Evolutionary conservation across 768 basidiomycete genomes (phyloP), one percentile per base, ranked within the genome.

Genomic region (Nidularia sp.): DNA sequence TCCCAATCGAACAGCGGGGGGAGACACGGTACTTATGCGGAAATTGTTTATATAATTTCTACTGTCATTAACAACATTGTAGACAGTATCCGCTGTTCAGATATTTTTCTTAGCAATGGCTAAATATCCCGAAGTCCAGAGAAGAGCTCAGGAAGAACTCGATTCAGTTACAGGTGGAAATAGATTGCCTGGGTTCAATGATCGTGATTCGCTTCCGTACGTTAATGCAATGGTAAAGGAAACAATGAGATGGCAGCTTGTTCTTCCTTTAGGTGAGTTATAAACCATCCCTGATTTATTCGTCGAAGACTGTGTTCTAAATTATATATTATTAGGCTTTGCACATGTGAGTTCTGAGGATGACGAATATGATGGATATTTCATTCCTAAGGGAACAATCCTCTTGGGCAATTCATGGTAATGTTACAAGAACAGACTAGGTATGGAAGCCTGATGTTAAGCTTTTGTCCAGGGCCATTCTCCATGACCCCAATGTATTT

Each of bases 21-120:
- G 36, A 8, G 60, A 58, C 5, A 56, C 60, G n/a, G 60, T 59
- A 47, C 59, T 56, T 7, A 58, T 62, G 32, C 22, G 36, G 8
- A 39, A 39, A 39, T n/a, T n/a, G 9, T n/a, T 9, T 8, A 9
- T 39, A 9, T 9, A 39, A 9, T 8, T 39, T 39, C 36, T 8
- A 39, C 8, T 39, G 36, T 9, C 8, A 39, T 9, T n/a, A 39
- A 9, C n/a, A 39, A 39, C 36, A n/a, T 8, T 9, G 8, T 9
- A 8, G 9, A 39, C 36, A 8, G 36, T 39, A 8, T 39, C 36
- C 36, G 36, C 36, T 39, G n/a, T 39, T 39, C 36, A 39, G 9
- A 39, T n/a, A 8, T 39, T 39, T n/a, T 9, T 39, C 36, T n/a
- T 39, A 39, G 36, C 36, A 9, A 39, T 39, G 36, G 9, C n/a